Evolutionary conservation across 208 protist genomes (phyloP).

Genomic region (Wallacemonas collosoma): DNA sequence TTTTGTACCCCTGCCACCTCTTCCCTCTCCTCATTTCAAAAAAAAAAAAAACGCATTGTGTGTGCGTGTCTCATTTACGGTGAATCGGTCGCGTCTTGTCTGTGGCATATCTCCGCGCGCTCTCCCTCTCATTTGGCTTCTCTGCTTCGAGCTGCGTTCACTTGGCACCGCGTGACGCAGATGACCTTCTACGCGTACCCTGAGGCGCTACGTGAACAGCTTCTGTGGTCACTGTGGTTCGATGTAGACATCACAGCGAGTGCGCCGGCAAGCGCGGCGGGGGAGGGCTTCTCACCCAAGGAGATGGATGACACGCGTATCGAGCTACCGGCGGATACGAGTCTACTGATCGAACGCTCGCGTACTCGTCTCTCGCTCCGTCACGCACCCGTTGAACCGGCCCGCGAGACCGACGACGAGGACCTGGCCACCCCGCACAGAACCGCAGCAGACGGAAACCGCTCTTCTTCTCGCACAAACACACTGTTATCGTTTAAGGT

Average conservation of each 20-base stretch:
- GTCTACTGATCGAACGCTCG: slow-evolving; percentile 4
- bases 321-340: background rate
- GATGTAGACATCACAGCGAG: background rate
- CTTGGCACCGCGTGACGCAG: background rate
- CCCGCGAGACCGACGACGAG: background rate
- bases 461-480: background rate
- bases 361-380: slow-evolving; percentile 4
- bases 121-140: background rate
- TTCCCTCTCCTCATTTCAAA: too few relatives aligned
- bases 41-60: too few relatives aligned
- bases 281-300: too few relatives aligned
- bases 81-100: too few relatives aligned
- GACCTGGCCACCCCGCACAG: background rate
- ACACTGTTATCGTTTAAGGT: background rate
- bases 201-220: background rate
- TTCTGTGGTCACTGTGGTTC: slow-evolving; percentile 2
- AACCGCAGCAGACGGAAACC: background rate
- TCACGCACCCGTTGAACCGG: too few relatives aligned
- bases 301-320: too few relatives aligned
- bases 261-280: too few relatives aligned
- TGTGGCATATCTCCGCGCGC: too few relatives aligned
- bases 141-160: background rate
- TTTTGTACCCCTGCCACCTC: too few relatives aligned
- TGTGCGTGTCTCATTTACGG: too few relatives aligned
- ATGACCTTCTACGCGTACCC: slow-evolving; percentile 11